Conservation (phyloP, 208 protist species). For the Leishmania braziliensis region DNA sequence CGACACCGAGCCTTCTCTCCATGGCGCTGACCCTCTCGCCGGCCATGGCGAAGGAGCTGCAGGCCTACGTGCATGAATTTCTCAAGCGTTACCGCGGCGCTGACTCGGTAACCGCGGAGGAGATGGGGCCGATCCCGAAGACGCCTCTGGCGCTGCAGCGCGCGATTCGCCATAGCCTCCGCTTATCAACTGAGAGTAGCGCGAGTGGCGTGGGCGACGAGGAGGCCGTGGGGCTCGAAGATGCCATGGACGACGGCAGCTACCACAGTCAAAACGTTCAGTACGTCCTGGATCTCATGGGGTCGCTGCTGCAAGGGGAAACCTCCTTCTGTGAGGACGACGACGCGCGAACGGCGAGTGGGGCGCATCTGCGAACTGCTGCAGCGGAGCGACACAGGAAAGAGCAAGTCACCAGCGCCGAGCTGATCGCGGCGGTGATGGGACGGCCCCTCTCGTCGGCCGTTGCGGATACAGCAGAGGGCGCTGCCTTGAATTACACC, state of each 20-base stretch:
- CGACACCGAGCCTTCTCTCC: not conserved
- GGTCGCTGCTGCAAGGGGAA: slow-evolving; percentile 37
- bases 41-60: slow-evolving; percentile 29
- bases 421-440: slow-evolving; percentile 27
- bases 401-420: slow-evolving; percentile 11
- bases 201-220: slow-evolving; percentile 2
- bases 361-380: not conserved
- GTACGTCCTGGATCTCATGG: slow-evolving; percentile 65
- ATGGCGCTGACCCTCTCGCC: slow-evolving; percentile 3
- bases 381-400: slow-evolving; percentile 4
- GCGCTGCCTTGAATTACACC: not conserved
- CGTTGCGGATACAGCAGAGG: not conserved
- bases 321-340: slow-evolving; percentile 30
- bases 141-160: slow-evolving; percentile 33
- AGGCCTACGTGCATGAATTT: slow-evolving; percentile 32
- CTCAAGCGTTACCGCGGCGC: slow-evolving; percentile 29
- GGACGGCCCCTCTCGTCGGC: not conserved
- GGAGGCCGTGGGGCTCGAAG: slow-evolving; percentile 23
- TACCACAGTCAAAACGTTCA: slow-evolving; percentile 70
- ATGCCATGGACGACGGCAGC: slow-evolving; percentile 52
- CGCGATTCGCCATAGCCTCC: slow-evolving; percentile 22
- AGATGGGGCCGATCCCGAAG: slow-evolving; percentile 24
- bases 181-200: slow-evolving; percentile 7
- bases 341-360: not conserved
- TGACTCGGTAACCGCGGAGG: slow-evolving; percentile 13